phyloP scores from a whole-genome alignment of 768 basidiomycete genomes.

The Mycena venus region DNA sequence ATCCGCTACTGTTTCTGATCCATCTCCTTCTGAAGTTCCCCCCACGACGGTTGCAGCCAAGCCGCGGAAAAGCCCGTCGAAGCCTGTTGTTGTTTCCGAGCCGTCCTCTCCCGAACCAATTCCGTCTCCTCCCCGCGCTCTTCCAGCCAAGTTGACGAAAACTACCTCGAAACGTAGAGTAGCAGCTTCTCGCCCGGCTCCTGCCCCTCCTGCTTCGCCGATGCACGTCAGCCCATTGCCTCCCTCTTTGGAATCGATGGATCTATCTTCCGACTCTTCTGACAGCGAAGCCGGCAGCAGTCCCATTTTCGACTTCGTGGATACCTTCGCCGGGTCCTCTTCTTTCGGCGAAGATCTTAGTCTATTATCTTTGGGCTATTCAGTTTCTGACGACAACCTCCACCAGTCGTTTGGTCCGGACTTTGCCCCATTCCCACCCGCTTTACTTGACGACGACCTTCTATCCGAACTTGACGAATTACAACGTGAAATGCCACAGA shows the following conservation, averaged over 20 bases:
- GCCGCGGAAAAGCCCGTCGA: neutral
- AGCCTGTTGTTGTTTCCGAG: neutral
- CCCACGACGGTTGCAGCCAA: neutral
- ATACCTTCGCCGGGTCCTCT: conserved; percentile 10
- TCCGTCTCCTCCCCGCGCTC: neutral
- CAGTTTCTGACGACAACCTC: conserved; percentile 19
- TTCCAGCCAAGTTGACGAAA: neutral
- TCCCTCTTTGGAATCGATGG: no score
- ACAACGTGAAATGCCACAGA: neutral
- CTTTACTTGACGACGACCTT: conserved; percentile 17
- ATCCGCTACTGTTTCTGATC: neutral
- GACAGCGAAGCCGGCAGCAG: conserved; percentile 20
- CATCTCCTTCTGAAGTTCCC: neutral
- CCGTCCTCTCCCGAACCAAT: neutral
- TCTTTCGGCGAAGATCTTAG: conserved; percentile 21
- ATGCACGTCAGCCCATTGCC: no score
- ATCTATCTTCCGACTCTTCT: conserved; percentile 16
- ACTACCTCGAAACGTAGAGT: neutral
- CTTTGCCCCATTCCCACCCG: neutral
- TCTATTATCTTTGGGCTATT: neutral
- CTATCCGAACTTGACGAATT: conserved; percentile 13
- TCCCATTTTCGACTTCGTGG: conserved; percentile 13
- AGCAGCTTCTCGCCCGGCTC: neutral
- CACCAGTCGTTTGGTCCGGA: conserved; percentile 18
- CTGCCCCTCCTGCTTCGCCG: neutral